Conservation (phyloP, 495 filamentous ascomycete species). For the Parathielavia appendiculata region DNA sequence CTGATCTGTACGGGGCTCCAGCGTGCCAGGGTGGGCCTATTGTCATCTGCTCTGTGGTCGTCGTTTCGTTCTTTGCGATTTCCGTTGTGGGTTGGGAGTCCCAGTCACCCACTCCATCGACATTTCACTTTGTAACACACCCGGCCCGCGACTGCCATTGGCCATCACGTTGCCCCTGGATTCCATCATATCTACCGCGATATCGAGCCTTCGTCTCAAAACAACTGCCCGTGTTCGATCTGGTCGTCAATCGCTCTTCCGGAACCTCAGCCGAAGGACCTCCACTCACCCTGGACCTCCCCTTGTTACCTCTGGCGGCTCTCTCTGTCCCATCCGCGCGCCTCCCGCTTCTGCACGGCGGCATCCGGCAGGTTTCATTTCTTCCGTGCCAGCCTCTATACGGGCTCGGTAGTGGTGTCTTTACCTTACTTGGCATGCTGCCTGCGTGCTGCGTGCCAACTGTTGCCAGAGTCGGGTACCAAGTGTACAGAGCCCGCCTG, state of each 20-base stretch:
- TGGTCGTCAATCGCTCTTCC: background rate
- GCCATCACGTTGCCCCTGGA: constrained; percentile 11
- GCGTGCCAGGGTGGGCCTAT: background rate
- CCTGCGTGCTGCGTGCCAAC: background rate
- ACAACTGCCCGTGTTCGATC: background rate
- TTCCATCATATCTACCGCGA: constrained; percentile 2
- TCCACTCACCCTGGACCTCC: background rate
- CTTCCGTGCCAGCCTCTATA: constrained; percentile 27
- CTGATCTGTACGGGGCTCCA: background rate
- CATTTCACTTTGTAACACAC: constrained; percentile 6
- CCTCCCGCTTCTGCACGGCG: constrained; percentile 11
- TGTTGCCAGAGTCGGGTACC: constrained; percentile 1
- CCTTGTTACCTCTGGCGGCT: constrained; percentile 1
- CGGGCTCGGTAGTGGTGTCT: constrained; percentile 18
- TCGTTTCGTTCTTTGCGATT: background rate
- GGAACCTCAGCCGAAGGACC: background rate
- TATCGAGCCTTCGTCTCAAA: constrained; percentile 5
- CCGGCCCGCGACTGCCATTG: background rate
- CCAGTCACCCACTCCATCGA: background rate
- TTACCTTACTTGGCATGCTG: constrained; percentile 9
- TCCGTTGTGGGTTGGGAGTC: background rate
- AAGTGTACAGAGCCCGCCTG: background rate
- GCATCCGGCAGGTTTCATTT: constrained; percentile 31
- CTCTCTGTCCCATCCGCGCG: constrained; percentile 5
- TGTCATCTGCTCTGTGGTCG: background rate